Base-by-base conservation (phyloP, 768 basidiomycete genomes). In the Leccinum disarticulatum region DNA sequence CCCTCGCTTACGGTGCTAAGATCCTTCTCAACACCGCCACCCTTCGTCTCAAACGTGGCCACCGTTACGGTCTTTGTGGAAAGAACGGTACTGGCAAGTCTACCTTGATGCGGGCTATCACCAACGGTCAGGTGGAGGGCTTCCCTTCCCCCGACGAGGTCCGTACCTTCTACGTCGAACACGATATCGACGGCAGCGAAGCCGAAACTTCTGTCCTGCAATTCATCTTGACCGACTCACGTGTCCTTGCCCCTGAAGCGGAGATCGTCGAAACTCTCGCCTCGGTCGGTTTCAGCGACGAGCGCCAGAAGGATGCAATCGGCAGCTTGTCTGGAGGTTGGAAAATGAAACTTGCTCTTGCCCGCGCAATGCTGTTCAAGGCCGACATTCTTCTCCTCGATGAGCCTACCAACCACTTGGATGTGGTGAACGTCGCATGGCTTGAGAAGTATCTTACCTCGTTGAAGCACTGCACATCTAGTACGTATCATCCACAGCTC, bases 341-440 rank as follows among this genome's bases (percentile, higher is more conserved):
- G 95, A 98, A 98, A 85, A 98, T 98, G 95, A 98, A 97, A 85
- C 88, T 98, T 63, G 95, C 95, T 43, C 86, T 98, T 61, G 95
- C 95, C 59, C 87, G 95, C 62, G 95, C 95, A 53, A 96, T 98
- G 87, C 83, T 98, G 49, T 98, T 98, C 90, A 92, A 90, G 81
- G 95, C 95, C 63, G 95, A 98, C 70, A 98, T 98, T 71, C 87
- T 98, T 54, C 80, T 97, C 28, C 91, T 96, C 65, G 95, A 97
- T 76, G 95, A 97, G 80, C 95, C 95, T 49, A 97, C 95, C 80
- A 93, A 93, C 83, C 91, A 93, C 75, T 85, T 98, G 79, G 95
- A 98, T 68, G 95, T 98, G 65, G 87, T 97, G 78, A 98, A 98
- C 82, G 84, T 98, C 64, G 93, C 93, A 43, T 98, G 95, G 95